Percentiles rank a stretch among this genome's conserved stretches.
Conservation (phyloP, 768 basidiomycete genomes). For the Amanita rubescens region DNA sequence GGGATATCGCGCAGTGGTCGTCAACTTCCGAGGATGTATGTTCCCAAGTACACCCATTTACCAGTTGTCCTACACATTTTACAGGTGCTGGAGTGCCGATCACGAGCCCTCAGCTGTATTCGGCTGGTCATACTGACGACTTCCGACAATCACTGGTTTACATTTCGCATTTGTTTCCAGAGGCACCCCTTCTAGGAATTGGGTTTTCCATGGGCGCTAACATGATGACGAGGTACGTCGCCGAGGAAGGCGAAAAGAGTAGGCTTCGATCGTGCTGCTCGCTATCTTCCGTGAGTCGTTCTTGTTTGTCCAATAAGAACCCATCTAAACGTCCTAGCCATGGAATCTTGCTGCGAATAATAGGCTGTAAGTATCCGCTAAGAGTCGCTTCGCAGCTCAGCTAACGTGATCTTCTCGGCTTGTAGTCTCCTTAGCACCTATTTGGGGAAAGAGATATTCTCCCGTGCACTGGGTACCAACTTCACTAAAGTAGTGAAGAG, state of each 20-base stretch:
- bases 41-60: constrained; percentile 14
- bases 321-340: constrained; percentile 28
- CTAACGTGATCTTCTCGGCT: background rate
- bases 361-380: constrained; percentile 30
- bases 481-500: constrained; percentile 49
- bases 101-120: constrained; percentile 78
- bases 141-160: constrained; percentile 74
- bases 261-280: constrained; percentile 61
- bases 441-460: constrained; percentile 59
- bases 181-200: constrained; percentile 76
- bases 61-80: constrained; percentile 9
- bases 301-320: constrained; percentile 14
- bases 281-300: constrained; percentile 61
- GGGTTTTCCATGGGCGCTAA: constrained; percentile 95
- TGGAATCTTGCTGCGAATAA: constrained; percentile 49
- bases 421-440: constrained; percentile 50
- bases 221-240: constrained; percentile 83
- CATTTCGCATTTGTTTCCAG: constrained; percentile 64
- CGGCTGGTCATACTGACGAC: constrained; percentile 87
- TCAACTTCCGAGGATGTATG: constrained; percentile 91
- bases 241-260: constrained; percentile 65
- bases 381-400: background rate
- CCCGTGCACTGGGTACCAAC: constrained; percentile 73
- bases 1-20: constrained; percentile 83
- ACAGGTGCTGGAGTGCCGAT: constrained; percentile 80